These are phyloP conservation scores for Bonia amplexicaulis DNA, from an alignment of 176 grass and related monocot species.

Conservation along the genomic window DNA sequence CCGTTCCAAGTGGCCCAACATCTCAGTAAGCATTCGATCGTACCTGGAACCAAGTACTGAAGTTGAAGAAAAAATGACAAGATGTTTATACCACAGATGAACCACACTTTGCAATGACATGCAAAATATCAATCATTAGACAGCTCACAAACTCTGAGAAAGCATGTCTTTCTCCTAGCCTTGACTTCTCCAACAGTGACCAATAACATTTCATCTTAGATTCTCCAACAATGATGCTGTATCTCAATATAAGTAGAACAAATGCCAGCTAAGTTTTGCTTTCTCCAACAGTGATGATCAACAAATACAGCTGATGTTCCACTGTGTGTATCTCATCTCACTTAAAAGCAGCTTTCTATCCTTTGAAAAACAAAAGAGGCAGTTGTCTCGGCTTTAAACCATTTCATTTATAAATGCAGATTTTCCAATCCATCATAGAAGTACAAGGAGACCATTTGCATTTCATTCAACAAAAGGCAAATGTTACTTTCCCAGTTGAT, in stretches of 20 bases:
- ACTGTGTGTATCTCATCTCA: not conserved
- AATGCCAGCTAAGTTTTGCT: not conserved
- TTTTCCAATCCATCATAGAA: not conserved
- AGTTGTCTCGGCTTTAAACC: not conserved
- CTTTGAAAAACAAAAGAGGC: too few species aligned
- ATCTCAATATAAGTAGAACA: not conserved
- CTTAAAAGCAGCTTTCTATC: not conserved
- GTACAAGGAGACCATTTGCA: not conserved
- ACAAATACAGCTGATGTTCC: not conserved
- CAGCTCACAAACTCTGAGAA: not conserved
- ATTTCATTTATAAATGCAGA: not conserved
- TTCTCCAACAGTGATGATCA: not conserved
- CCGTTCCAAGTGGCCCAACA: slow-evolving; percentile 83
- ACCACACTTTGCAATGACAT: not conserved
- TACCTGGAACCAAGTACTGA: slow-evolving; percentile 49
- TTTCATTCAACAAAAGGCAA: not conserved
- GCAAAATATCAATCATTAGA: not conserved
- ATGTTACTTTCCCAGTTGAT: not conserved
- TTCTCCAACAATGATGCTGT: not conserved
- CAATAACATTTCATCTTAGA: not conserved
- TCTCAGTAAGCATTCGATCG: slow-evolving; percentile 71
- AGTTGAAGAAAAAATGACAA: not conserved
- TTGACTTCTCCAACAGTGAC: not conserved
- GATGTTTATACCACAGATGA: not conserved
- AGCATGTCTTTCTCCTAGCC: not conserved